These are phyloP conservation scores for Solanum corneliomulleri DNA, from an alignment of 257 asterid species.

Conservation along the genomic window DNA sequence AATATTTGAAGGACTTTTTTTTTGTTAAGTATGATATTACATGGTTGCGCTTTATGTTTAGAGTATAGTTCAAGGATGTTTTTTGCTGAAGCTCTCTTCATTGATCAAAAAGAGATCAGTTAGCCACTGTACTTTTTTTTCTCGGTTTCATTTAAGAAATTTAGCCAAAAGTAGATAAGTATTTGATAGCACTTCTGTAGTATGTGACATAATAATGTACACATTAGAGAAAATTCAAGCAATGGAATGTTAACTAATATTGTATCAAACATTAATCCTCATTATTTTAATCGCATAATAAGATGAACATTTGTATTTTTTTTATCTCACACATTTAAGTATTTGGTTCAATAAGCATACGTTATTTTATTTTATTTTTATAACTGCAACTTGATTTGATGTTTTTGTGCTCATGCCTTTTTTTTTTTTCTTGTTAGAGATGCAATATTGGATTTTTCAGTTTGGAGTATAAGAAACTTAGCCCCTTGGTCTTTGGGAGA, in stretches of 20 bases:
- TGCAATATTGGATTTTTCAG: not conserved
- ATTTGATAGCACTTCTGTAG: too few relatives aligned
- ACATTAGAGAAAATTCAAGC: not conserved
- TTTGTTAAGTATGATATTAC: too few relatives aligned
- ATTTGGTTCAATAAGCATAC: not conserved
- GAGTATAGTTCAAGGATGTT: too few relatives aligned
- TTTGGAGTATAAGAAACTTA: not conserved
- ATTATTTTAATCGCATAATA: not conserved
- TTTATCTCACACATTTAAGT: not conserved
- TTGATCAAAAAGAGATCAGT: too few relatives aligned
- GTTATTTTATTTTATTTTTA: too few relatives aligned
- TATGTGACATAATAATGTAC: too few relatives aligned
- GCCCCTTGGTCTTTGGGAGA: not conserved
- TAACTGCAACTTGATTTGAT: not conserved
- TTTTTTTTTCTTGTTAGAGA: not conserved
- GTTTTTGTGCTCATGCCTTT: not conserved
- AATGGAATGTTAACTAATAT: not conserved
- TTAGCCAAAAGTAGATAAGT: too few relatives aligned
- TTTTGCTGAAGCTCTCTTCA: too few relatives aligned
- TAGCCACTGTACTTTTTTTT: not conserved
- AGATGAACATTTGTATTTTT: not conserved
- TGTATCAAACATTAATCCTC: not conserved
- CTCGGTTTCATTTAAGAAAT: too few relatives aligned
- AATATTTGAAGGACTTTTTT: too few relatives aligned
- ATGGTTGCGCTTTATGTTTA: too few relatives aligned